Base-by-base conservation (phyloP, 2,329 filamentous ascomycete genomes). In the Xylariaceae sp. region DNA sequence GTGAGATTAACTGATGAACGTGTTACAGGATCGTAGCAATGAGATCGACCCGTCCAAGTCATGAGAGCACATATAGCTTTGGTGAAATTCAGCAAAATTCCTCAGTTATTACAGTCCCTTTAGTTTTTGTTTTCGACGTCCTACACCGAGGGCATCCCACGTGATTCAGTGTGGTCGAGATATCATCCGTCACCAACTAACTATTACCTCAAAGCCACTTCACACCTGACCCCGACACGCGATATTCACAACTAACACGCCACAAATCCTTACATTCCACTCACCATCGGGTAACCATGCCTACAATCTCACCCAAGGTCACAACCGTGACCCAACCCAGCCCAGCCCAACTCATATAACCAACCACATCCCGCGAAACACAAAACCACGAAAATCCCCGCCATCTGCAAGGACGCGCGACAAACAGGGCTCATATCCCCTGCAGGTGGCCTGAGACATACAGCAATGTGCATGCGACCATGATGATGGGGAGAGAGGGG, bases 341-440 rank as follows among this genome's bases (percentile, higher is more conserved):
- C 23, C 23, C 23, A 30, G 5, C 23, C 23, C 23, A 30, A 30
- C 4, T 30, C 17, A 18, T 18, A 18, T 18, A 18, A 18, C 17
- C 17, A 30, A 30, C 23, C 23, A 5, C 23, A 30, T 30, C 23
- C 23, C 23, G 23, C 23, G 23, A 30, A 42, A 3, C 37, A 42
- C 37, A 42, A 42, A 10, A 3, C 37, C 37, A 42, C 37, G 11
- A 42, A 42, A 42, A 54, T 17, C 42, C 56, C 48, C 57, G 53
- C n/a, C 37, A 49, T 51, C 53, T 61, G 56, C 59, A 59, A 58
- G 56, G 59, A 56, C 56, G 56, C 59, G 53, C 56, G 56, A 54
- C 56, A 56, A 37, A 17, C 35, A 45, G 11, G n/a, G 30, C 23
- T 47, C 23, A 30, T n/a, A 10, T 50, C n/a, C 60, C 51, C 23